phyloP scores from a whole-genome alignment of 257 asterid genomes.

The Gentiana straminea region DNA sequence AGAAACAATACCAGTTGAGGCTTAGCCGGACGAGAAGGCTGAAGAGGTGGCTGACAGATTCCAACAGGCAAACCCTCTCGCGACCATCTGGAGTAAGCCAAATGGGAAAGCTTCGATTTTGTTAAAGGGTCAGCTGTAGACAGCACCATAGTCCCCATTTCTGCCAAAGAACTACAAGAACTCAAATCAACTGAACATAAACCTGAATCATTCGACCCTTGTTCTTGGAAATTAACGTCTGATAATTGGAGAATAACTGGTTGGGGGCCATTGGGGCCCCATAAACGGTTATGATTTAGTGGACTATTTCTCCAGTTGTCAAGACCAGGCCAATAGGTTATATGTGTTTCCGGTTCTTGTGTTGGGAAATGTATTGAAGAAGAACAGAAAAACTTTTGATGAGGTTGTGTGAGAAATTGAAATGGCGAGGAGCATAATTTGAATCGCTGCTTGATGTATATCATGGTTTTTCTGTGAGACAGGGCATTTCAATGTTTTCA shows the following conservation, averaged over 20 bases:
- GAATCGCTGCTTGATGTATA: conserved; percentile 8
- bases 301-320: conserved; percentile 61
- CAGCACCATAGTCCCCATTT: conserved; percentile 70
- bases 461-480: conserved; percentile 12
- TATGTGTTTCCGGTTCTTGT: conserved; percentile 1
- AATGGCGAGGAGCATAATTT: conserved; percentile 9
- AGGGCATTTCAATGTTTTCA: conserved; percentile 3
- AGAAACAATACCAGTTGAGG: conserved; percentile 50
- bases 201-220: not conserved
- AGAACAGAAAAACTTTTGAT: conserved; percentile 17
- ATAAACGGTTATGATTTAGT: conserved; percentile 47
- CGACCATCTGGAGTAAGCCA: conserved; percentile 61
- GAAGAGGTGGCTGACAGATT: conserved; percentile 39
- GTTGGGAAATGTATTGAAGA: conserved; percentile 24
- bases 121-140: conserved; percentile 61
- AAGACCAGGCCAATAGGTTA: conserved; percentile 67
- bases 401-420: conserved; percentile 3
- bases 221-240: conserved; percentile 7
- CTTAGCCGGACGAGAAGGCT: conserved; percentile 68
- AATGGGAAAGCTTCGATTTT: conserved; percentile 73
- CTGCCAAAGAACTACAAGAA: conserved; percentile 61
- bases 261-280: conserved; percentile 84
- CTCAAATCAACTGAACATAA: conserved; percentile 8
- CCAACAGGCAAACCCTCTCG: conserved; percentile 62
- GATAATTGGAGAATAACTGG: not conserved